Percentiles rank a stretch among this genome's conserved stretches.
Evolutionary conservation across 805 yeast species (phyloP).

Genomic region (Lachancea quebecensis): DNA sequence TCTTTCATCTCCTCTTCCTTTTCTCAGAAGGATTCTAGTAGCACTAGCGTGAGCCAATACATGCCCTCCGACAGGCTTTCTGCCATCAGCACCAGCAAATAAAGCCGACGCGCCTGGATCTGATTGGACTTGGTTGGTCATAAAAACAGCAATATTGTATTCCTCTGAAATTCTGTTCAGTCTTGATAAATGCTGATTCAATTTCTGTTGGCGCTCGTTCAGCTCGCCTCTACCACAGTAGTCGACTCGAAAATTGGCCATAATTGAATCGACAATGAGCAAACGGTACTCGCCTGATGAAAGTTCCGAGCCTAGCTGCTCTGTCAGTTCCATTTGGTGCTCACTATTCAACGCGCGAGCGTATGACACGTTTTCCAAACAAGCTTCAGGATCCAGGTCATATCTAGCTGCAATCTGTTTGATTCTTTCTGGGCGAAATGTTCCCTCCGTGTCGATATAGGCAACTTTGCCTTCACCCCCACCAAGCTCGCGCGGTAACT

Average conservation of each 20-base stretch:
- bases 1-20: constrained; percentile 75
- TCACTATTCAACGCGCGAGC: constrained; percentile 74
- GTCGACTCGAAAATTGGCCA: constrained; percentile 75
- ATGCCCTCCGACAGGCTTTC: constrained; percentile 81
- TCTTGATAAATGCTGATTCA: constrained; percentile 48
- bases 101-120: constrained; percentile 78
- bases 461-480: constrained; percentile 81
- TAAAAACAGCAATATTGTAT: constrained; percentile 67
- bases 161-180: constrained; percentile 64
- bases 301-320: constrained; percentile 58
- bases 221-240: constrained; percentile 74
- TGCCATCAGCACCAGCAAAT: constrained; percentile 76
- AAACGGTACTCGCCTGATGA: constrained; percentile 60
- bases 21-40: constrained; percentile 63
- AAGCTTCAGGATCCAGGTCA: constrained; percentile 61
- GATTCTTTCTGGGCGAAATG: constrained; percentile 67
- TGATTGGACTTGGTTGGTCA: constrained; percentile 74
- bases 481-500: constrained; percentile 60
- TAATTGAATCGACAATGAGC: constrained; percentile 61
- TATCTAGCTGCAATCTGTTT: constrained; percentile 60
- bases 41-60: constrained; percentile 78
- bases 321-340: constrained; percentile 68
- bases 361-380: constrained; percentile 65
- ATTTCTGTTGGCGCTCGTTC: constrained; percentile 68
- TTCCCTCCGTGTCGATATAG: constrained; percentile 75